Evolutionary conservation across 805 yeast genomes (phyloP).

Genomic region (Henningerozyma blattae): DNA sequence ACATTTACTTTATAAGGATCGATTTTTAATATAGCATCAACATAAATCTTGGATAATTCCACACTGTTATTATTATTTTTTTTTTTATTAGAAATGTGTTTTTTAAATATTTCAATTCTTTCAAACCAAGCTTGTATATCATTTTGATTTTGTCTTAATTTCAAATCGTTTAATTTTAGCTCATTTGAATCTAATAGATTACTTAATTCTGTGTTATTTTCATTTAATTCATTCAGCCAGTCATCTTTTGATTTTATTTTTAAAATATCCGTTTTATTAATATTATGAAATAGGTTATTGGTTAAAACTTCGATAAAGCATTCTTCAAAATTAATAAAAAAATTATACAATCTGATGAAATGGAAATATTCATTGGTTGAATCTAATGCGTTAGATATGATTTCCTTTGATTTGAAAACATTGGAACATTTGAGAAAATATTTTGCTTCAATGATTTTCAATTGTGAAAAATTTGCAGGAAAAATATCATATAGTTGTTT

Average conservation of each 20-base stretch:
- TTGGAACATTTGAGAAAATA: constrained; percentile 30
- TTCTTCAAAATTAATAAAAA: constrained; percentile 50
- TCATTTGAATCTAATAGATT: constrained; percentile 44
- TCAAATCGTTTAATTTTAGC: constrained; percentile 52
- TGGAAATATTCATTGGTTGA: constrained; percentile 20
- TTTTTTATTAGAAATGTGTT: background rate
- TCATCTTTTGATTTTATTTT: constrained; percentile 2
- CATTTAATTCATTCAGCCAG: constrained; percentile 30
- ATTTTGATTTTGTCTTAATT: constrained; percentile 48
- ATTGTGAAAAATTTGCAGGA: constrained; percentile 34
- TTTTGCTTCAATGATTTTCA: constrained; percentile 36
- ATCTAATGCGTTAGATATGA: constrained; percentile 31
- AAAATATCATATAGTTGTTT: constrained; percentile 22
- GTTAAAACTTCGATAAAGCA: constrained; percentile 23
- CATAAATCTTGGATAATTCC: constrained; percentile 30
- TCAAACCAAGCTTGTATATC: constrained; percentile 59
- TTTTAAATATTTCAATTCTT: constrained; percentile 37
- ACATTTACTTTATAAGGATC: constrained; percentile 40
- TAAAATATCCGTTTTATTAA: background rate
- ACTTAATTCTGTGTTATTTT: constrained; percentile 36
- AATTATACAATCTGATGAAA: constrained; percentile 32
- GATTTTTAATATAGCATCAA: constrained; percentile 52
- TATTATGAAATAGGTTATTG: background rate
- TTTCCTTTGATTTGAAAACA: constrained; percentile 28
- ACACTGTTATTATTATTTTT: constrained; percentile 18